Percentiles rank a stretch among this genome's conserved stretches.
Conservation (phyloP, 78 protist genomes). For the Salpingoeca rosetta region DNA sequence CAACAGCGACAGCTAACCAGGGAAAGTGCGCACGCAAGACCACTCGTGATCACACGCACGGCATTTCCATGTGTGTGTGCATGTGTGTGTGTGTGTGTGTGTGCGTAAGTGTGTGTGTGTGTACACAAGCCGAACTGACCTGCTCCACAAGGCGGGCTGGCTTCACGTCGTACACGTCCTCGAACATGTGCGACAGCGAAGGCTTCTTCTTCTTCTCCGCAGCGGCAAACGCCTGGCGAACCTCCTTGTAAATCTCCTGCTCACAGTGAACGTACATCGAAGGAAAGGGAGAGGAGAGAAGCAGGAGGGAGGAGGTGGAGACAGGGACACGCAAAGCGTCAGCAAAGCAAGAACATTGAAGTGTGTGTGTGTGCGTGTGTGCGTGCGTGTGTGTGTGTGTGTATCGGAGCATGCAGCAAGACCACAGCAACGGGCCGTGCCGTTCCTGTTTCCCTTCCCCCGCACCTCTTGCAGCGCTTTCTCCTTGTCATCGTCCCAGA, state of each 20-base stretch:
- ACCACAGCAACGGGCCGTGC: too few relatives aligned
- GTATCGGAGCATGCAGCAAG: too few relatives aligned
- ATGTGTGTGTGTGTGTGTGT: too few relatives aligned
- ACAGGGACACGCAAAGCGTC: too few relatives aligned
- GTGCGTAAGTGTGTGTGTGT: too few relatives aligned
- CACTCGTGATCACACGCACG: too few relatives aligned
- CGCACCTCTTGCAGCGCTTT: background rate
- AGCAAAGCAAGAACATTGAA: too few relatives aligned
- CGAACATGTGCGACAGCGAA: constrained; percentile 41
- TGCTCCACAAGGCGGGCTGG: constrained; percentile 47
- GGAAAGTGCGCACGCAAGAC: background rate
- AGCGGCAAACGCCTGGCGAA: constrained; percentile 16
- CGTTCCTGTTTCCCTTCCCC: background rate
- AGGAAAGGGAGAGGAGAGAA: too few relatives aligned
- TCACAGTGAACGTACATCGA: background rate
- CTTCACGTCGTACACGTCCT: constrained; percentile 69
- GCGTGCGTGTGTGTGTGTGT: background rate
- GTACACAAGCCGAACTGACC: too few relatives aligned
- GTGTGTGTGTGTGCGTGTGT: background rate
- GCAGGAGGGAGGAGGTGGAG: too few relatives aligned
- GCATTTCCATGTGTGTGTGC: too few relatives aligned
- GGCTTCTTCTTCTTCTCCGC: constrained; percentile 60
- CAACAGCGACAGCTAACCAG: background rate
- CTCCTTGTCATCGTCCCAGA: constrained; percentile 41
- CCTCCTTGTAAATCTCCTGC: constrained; percentile 12